Conservation (phyloP, 1,284 basidiomycete genomes). For the Cerrena zonata region DNA sequence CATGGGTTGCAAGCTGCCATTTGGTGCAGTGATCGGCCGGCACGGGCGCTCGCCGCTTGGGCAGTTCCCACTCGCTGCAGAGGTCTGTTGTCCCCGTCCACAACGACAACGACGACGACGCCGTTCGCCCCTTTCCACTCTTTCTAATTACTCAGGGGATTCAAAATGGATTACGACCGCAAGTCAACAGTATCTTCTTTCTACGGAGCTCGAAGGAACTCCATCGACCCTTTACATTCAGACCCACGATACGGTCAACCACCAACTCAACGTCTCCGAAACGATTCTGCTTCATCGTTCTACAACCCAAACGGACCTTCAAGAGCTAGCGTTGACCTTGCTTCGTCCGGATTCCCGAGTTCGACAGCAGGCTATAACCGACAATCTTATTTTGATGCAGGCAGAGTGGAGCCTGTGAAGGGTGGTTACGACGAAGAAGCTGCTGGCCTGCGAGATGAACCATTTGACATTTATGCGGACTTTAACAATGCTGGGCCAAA, state of each 20-base stretch:
- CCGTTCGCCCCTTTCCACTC: conserved; percentile 9
- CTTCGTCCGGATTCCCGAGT: conserved; percentile 17
- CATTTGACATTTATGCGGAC: conserved; percentile 84
- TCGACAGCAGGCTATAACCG: conserved; percentile 60
- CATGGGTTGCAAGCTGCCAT: too few species aligned
- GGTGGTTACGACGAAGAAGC: conserved; percentile 61
- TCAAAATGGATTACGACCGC: conserved; percentile 50
- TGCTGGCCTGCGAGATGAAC: conserved; percentile 38
- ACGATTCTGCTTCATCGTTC: conserved; percentile 68
- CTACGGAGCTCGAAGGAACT: conserved; percentile 57
- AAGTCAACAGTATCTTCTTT: conserved; percentile 73
- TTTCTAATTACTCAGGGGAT: conserved; percentile 1
- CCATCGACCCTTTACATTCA: conserved; percentile 53
- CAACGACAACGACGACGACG: conserved; percentile 10
- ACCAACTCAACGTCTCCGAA: conserved; percentile 35
- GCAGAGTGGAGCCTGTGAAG: conserved; percentile 67
- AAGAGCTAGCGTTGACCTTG: conserved; percentile 39
- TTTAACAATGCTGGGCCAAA: conserved; percentile 84
- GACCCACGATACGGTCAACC: conserved; percentile 30
- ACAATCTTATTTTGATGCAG: conserved; percentile 56
- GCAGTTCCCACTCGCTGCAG: conserved; percentile 1
- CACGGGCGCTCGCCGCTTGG: too few species aligned
- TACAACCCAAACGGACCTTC: conserved; percentile 34
- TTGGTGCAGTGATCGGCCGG: too few species aligned
- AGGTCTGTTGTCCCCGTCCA: too few species aligned